Evolutionary conservation across 1,139 yeast genomes (phyloP), one percentile per base, ranked within the genome.

Genomic region (Geotrichum armillariae): DNA sequence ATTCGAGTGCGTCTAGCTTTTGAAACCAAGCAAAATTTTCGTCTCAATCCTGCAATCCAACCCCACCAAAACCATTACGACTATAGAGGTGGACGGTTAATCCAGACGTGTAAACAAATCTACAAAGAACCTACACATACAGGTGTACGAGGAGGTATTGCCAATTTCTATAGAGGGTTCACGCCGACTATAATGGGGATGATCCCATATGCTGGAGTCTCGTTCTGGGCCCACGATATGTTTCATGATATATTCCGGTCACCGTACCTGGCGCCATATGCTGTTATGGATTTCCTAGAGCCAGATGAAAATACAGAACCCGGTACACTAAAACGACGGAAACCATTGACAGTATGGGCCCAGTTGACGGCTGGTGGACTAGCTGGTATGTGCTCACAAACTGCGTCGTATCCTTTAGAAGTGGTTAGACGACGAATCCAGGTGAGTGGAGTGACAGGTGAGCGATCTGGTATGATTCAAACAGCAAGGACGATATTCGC

Each of bases 131-230:
- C 78, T 2, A 47, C 55, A 12, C 52, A 5, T 32, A 6, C 18
- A 17, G 22, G 22, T 67, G 65, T 42, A 32, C 53, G 18, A 64
- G 59, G 65, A 16, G 60, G 63, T 20, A 20, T 66, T 2, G 32
- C 86, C 27, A 90, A 91, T 70, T 93, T 90, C 66, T 93, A 93
- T 69, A 76, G 97, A 54, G 99, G 99, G 1, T 93, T 91, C 69
- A 80, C 87, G 6, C 97, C 99, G 18, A 93, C 99, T 0, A 83
- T 93, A 35, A 65, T 90, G 37, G 99, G 99, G 14, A 91, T 93
- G 96, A 76, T 93, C 17, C 99, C 99, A 1, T 93, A 93, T 65
- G 99, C 99, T 1, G 99, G 99, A 9, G 97, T 91, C 1, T 87
- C 96, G 1, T 93, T 93, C 63, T 87, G 91, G 70, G 87, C 96